These are phyloP conservation scores for Ensete ventricosum DNA, from an alignment of 176 grass and related monocot genomes.

Conservation along the genomic window DNA sequence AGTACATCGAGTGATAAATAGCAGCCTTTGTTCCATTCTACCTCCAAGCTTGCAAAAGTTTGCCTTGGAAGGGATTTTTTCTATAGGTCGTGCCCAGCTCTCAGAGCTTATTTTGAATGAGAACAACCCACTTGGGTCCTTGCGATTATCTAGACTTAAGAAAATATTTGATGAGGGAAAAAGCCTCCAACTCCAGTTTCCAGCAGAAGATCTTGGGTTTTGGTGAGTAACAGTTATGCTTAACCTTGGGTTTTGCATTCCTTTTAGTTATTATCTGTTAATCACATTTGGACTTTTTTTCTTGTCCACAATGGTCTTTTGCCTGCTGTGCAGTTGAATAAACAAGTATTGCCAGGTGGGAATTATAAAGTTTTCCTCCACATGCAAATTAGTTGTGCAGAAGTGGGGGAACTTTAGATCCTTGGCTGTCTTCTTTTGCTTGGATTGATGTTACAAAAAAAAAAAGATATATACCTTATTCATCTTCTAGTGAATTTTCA, in stretches of 20 bases:
- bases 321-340: not conserved
- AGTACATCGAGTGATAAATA: slow-evolving; percentile 80
- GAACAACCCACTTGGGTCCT: slow-evolving; percentile 64
- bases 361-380: not conserved
- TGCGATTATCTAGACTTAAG: slow-evolving; percentile 57
- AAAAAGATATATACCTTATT: not conserved
- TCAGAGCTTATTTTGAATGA: slow-evolving; percentile 88
- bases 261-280: not conserved
- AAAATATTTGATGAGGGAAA: slow-evolving; percentile 87
- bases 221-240: slow-evolving; percentile 30
- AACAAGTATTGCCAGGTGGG: not conserved
- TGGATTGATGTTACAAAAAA: not conserved
- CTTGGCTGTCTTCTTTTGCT: not conserved
- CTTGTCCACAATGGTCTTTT: not conserved
- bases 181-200: slow-evolving; percentile 93
- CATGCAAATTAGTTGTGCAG: not conserved
- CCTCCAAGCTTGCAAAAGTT: slow-evolving; percentile 56
- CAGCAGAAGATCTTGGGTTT: slow-evolving; percentile 95
- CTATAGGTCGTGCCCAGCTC: slow-evolving; percentile 61
- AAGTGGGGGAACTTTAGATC: not conserved
- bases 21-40: slow-evolving; percentile 53
- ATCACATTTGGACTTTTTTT: not conserved
- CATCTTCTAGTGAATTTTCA: not conserved
- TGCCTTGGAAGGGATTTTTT: slow-evolving; percentile 75
- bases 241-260: not conserved